Conservation (phyloP, 768 basidiomycete genomes). For the Kwoniella dendrophila region DNA sequence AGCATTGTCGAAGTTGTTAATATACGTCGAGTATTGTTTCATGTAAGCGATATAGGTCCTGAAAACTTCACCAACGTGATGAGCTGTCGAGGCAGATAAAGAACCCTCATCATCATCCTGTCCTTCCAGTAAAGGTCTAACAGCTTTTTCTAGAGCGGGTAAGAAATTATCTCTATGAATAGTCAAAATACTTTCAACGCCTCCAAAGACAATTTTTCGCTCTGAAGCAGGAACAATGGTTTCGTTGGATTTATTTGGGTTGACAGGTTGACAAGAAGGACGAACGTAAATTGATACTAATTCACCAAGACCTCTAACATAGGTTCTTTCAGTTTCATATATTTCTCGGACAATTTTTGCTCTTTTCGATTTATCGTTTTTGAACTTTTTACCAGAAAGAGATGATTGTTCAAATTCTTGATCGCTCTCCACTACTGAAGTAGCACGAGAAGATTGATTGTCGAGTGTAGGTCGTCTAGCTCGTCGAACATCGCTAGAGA, state of each 20-base stretch:
- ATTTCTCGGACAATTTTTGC: constrained; percentile 86
- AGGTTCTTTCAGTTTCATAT: constrained; percentile 88
- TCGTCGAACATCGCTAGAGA: constrained; percentile 23
- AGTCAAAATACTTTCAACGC: constrained; percentile 82
- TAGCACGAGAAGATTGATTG: constrained; percentile 14
- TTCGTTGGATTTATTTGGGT: constrained; percentile 69
- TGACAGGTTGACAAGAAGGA: constrained; percentile 72
- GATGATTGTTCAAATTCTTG: constrained; percentile 14
- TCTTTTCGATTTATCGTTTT: constrained; percentile 85
- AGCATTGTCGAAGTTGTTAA: constrained; percentile 96
- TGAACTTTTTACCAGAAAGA: constrained; percentile 67
- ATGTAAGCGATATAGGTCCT: constrained; percentile 94
- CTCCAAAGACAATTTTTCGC: constrained; percentile 86
- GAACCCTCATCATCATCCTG: constrained; percentile 71
- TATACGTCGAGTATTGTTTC: constrained; percentile 98
- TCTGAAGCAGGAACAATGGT: constrained; percentile 82
- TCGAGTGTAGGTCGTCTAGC: constrained; percentile 37
- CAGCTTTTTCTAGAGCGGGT: constrained; percentile 80
- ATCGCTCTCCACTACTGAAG: constrained; percentile 27
- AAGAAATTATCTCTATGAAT: constrained; percentile 94
- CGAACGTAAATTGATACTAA: constrained; percentile 93
- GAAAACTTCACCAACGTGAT: constrained; percentile 82
- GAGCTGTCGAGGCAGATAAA: constrained; percentile 73
- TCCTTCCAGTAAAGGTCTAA: constrained; percentile 67
- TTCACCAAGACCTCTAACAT: constrained; percentile 90